A percentile compares a stretch with the other conserved stretches of the same genome.
Conservation (phyloP, 805 yeast genomes). For the Lachancea nothofagi region DNA sequence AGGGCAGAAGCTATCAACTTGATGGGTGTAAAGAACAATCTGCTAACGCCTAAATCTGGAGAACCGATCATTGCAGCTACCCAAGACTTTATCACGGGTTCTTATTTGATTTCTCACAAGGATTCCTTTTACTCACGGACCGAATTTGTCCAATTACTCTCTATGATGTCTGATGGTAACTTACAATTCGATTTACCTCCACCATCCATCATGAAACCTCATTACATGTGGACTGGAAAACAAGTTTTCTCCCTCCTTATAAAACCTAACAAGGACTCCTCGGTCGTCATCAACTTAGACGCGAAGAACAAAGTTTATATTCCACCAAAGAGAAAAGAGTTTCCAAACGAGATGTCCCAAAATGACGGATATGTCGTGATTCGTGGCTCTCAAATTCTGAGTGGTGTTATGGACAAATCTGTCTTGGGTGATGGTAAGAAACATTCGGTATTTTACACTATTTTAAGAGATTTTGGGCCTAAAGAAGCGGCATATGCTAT, state of each 20-base stretch:
- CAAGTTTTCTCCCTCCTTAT: conserved; percentile 87
- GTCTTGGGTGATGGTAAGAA: conserved; percentile 97
- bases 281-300: conserved; percentile 83
- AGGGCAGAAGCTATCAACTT: conserved; percentile 96
- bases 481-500: conserved; percentile 91
- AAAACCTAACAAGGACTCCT: conserved; percentile 68
- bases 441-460: conserved; percentile 92
- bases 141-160: conserved; percentile 68
- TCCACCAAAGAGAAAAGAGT: conserved; percentile 61
- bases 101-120: conserved; percentile 85
- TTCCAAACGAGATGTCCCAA: conserved; percentile 92
- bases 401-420: conserved; percentile 97
- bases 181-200: conserved; percentile 90
- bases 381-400: conserved; percentile 78
- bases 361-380: conserved; percentile 93
- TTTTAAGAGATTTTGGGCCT: conserved; percentile 94
- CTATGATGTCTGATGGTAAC: conserved; percentile 95
- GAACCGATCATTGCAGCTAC: conserved; percentile 99
- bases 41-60: conserved; percentile 94
- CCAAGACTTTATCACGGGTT: conserved; percentile 97
- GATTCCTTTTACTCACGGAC: conserved; percentile 91
- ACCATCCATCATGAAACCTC: conserved; percentile 89
- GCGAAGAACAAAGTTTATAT: conserved; percentile 88
- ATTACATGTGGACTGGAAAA: conserved; percentile 92
- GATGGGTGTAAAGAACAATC: conserved; percentile 96